These are phyloP conservation scores for Salvia splendens DNA, from an alignment of 257 asterid species.

Conservation along the genomic window DNA sequence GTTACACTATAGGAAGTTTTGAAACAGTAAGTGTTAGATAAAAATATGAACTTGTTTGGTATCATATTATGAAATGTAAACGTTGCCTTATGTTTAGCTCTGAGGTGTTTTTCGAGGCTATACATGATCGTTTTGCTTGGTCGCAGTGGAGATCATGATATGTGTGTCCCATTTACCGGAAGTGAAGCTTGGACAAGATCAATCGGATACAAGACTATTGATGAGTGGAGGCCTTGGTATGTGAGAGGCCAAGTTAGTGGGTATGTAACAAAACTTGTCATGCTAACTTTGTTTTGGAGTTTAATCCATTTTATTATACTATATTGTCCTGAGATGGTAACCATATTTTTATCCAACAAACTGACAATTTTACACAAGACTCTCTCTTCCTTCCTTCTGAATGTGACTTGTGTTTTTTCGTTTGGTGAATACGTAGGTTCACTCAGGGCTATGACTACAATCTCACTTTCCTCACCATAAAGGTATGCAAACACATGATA, in stretches of 20 bases:
- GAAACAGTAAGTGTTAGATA: too few species aligned
- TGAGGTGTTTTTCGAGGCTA: neutral
- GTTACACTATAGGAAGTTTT: neutral
- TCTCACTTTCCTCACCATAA: slow-evolving; percentile 79
- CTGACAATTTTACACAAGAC: too few species aligned
- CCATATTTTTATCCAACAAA: too few species aligned
- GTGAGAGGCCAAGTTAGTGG: slow-evolving; percentile 77
- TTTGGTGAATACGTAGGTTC: slow-evolving; percentile 49
- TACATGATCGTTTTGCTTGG: neutral
- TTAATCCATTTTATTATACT: neutral
- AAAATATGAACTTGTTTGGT: too few species aligned
- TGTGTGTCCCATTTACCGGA: slow-evolving; percentile 97
- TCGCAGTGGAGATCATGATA: slow-evolving; percentile 94
- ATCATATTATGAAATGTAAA: too few species aligned
- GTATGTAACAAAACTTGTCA: slow-evolving; percentile 38
- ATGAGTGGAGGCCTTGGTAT: slow-evolving; percentile 86
- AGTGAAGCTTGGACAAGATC: slow-evolving; percentile 88
- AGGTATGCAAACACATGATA: slow-evolving; percentile 45
- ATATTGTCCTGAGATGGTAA: too few species aligned
- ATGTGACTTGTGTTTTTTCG: neutral
- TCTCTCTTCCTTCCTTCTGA: too few species aligned
- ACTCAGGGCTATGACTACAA: slow-evolving; percentile 74
- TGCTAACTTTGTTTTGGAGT: neutral
- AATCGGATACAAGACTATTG: slow-evolving; percentile 67
- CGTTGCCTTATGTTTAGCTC: too few species aligned